These are phyloP conservation scores for Mycena latifolia DNA, from an alignment of 768 basidiomycete genomes.

Conservation along the genomic window DNA sequence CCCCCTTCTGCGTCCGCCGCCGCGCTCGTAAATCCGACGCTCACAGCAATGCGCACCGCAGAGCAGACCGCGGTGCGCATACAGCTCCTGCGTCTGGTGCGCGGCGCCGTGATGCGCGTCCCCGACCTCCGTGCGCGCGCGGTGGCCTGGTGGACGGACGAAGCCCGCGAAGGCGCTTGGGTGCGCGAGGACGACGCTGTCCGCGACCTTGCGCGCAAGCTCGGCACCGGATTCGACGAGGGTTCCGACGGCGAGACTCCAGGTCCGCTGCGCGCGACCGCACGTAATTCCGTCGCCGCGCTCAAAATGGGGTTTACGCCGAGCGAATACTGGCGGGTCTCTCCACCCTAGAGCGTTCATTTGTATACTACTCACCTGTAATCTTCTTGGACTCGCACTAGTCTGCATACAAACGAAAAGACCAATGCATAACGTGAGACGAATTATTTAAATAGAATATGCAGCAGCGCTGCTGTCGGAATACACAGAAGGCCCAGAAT, in stretches of 20 bases:
- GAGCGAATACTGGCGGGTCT: conserved; percentile 33
- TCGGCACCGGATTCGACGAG: conserved; percentile 46
- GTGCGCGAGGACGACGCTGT: conserved; percentile 64
- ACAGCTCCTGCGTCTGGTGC: conserved; percentile 67
- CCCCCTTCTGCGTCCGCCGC: conserved; percentile 49
- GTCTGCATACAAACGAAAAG: not conserved
- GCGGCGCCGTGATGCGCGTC: conserved; percentile 68
- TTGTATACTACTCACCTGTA: conserved; percentile 13
- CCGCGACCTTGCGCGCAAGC: conserved; percentile 56
- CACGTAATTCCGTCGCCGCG: conserved; percentile 18
- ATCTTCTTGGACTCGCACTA: conserved; percentile 5
- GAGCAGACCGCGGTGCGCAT: conserved; percentile 55
- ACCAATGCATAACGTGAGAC: not conserved
- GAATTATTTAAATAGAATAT: conserved; percentile 15
- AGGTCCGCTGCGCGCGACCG: conserved; percentile 24
- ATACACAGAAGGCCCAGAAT: conserved; percentile 1
- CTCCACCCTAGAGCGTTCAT: conserved; percentile 20
- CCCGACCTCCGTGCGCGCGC: conserved; percentile 62
- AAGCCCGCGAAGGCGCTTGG: conserved; percentile 64
- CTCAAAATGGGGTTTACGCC: conserved; percentile 27
- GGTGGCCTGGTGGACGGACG: conserved; percentile 67
- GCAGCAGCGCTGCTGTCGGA: conserved; percentile 1
- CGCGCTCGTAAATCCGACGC: conserved; percentile 44
- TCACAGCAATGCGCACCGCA: conserved; percentile 42
- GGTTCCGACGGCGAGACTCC: conserved; percentile 14